A percentile compares a stretch with the other conserved stretches of the same genome.
phyloP scores from a whole-genome alignment of 1,284 basidiomycete species.

The Trametes sp. region DNA sequence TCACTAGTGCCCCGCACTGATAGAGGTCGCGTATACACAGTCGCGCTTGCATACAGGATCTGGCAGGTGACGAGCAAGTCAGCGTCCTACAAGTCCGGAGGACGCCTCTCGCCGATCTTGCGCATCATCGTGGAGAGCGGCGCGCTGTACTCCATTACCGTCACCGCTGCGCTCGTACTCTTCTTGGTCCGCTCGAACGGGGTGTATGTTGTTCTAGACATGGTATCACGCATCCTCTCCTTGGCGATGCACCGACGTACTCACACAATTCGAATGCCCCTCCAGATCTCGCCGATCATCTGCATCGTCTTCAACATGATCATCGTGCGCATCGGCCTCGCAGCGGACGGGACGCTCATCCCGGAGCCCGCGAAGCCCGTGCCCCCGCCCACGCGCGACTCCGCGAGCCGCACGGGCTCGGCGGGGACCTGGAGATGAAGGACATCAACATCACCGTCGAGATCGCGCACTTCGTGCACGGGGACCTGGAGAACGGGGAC shows the following conservation, averaged over 20 bases:
- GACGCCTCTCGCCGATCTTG: conserved; percentile 37
- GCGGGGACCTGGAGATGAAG: conserved; percentile 25
- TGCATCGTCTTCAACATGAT: conserved; percentile 43
- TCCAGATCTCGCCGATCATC: conserved; percentile 40
- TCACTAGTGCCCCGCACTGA: neutral
- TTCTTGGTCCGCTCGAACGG: conserved; percentile 42
- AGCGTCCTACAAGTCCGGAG: conserved; percentile 26
- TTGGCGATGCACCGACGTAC: neutral
- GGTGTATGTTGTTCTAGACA: conserved; percentile 44
- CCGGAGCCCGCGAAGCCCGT: conserved; percentile 4
- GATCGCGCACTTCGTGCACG: conserved; percentile 30
- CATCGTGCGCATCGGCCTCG: conserved; percentile 37
- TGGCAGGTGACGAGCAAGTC: conserved; percentile 38
- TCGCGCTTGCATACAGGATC: conserved; percentile 39
- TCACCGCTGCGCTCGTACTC: conserved; percentile 41
- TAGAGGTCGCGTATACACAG: conserved; percentile 21
- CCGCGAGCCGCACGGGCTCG: conserved; percentile 3
- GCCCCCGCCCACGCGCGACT: conserved; percentile 5
- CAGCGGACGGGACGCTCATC: conserved; percentile 26
- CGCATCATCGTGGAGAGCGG: conserved; percentile 45
- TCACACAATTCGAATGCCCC: too few relatives aligned
- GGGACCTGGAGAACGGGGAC: conserved; percentile 23
- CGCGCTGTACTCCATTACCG: conserved; percentile 42
- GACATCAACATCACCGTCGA: conserved; percentile 28
- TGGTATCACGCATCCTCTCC: conserved; percentile 32